phyloP scores from a whole-genome alignment of 495 filamentous ascomycete species.

The Trichoderma asperelloides region DNA sequence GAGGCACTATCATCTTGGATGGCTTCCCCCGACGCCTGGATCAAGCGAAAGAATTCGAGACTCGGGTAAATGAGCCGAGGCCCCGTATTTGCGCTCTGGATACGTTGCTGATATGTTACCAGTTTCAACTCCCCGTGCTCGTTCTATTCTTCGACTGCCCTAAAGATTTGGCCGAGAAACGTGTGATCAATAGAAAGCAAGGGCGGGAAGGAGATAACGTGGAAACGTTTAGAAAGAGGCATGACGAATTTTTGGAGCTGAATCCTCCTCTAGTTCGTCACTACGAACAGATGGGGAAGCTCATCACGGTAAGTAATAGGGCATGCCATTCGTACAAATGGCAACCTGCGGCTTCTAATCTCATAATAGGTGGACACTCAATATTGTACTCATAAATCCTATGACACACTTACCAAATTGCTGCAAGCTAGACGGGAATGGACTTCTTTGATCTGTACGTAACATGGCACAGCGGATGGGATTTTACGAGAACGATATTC shows the following conservation, averaged over 20 bases:
- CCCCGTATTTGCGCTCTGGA: neutral
- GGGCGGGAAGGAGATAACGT: neutral
- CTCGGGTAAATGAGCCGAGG: too few species aligned
- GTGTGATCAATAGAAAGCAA: neutral
- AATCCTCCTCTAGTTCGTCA: neutral
- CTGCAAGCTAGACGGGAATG: too few species aligned
- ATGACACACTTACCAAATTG: too few species aligned
- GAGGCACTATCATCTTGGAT: neutral
- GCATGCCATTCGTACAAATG: neutral
- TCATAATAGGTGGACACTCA: neutral
- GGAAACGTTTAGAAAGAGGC: neutral
- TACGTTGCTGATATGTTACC: neutral
- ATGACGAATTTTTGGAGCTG: neutral
- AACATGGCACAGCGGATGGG: too few species aligned
- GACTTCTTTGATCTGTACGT: too few species aligned
- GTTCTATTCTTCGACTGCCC: neutral
- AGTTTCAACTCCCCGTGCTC: neutral
- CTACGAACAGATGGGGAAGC: neutral
- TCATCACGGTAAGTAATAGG: neutral
- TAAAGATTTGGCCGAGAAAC: neutral
- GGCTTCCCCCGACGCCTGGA: neutral
- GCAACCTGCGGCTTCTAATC: neutral
- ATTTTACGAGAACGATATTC: too few species aligned
- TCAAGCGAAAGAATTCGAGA: neutral
- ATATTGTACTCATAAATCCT: neutral